phyloP scores from a whole-genome alignment of 306 rosid species.

The Malus sieversii region DNA sequence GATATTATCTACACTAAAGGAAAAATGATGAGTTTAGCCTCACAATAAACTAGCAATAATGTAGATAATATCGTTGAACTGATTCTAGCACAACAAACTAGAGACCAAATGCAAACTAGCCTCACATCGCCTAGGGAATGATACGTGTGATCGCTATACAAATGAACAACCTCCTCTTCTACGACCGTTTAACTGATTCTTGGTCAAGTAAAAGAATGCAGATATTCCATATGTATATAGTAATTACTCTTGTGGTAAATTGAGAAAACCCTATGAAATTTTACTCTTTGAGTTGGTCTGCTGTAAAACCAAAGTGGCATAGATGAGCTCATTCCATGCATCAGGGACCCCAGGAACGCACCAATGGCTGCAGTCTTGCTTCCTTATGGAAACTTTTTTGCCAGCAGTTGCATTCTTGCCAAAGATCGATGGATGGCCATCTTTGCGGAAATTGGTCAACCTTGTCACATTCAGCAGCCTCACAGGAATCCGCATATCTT shows the following conservation, averaged over 20 bases:
- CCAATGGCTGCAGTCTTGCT: constrained; percentile 95
- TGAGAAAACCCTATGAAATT: neutral
- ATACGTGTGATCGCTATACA: neutral
- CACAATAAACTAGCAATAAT: no score
- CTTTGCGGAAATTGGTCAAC: constrained; percentile 88
- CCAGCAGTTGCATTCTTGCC: constrained; percentile 32
- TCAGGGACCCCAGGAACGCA: constrained; percentile 98
- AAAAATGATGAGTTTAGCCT: accelerated
- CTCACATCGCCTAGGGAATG: no score
- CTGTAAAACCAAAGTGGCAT: constrained; percentile 50
- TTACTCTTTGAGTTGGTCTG: constrained; percentile 27
- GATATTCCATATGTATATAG: neutral
- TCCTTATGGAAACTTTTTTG: constrained; percentile 48
- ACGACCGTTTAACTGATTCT: neutral
- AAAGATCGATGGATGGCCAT: constrained; percentile 81
- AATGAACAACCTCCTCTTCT: neutral
- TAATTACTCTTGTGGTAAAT: neutral
- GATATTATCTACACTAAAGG: no score
- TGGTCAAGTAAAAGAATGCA: neutral
- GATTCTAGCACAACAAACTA: no score
- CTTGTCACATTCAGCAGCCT: constrained; percentile 72
- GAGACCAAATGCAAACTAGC: no score
- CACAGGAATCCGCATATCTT: constrained; percentile 63
- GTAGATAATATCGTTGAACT: no score
- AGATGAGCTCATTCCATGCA: constrained; percentile 85